Evolutionary conservation across 768 basidiomycete genomes (phyloP).

Genomic region (Mycena pura): DNA sequence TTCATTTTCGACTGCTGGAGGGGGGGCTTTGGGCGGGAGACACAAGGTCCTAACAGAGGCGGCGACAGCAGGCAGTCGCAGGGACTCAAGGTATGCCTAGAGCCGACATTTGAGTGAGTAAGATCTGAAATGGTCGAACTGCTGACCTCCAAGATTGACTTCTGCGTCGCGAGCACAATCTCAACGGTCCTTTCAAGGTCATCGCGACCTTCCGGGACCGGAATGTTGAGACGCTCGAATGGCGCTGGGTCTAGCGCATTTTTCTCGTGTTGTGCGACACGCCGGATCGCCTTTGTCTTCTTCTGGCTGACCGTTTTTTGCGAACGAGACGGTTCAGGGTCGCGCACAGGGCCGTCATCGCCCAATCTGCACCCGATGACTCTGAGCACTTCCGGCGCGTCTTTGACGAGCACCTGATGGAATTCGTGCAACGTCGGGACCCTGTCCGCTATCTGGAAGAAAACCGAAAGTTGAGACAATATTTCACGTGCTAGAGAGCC

Average conservation of each 20-base stretch:
- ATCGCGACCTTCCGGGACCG: conserved; percentile 2
- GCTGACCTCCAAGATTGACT: conserved; percentile 18
- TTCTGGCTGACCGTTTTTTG: conserved; percentile 36
- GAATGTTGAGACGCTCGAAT: conserved; percentile 30
- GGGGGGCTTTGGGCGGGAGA: background rate
- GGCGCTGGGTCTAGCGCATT: conserved; percentile 37
- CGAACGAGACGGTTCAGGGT: background rate
- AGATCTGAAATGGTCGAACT: background rate
- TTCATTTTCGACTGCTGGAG: background rate
- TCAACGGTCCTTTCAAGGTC: conserved; percentile 2
- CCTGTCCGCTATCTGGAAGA: conserved; percentile 12
- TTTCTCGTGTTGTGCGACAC: conserved; percentile 4
- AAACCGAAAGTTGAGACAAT: background rate
- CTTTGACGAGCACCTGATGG: conserved; percentile 8
- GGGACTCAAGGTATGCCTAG: conserved; percentile 19
- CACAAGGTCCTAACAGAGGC: conserved; percentile 6
- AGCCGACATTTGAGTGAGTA: background rate
- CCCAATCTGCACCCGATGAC: background rate
- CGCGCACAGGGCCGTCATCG: background rate
- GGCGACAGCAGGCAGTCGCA: conserved; percentile 12
- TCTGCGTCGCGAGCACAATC: conserved; percentile 15
- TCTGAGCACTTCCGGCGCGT: conserved; percentile 10
- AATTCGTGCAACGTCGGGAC: background rate
- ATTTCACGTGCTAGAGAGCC: background rate
- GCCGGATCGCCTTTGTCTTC: conserved; percentile 26